Conservation (phyloP, 2,329 filamentous ascomycete species). For the Basipetospora chlamydospora region DNA sequence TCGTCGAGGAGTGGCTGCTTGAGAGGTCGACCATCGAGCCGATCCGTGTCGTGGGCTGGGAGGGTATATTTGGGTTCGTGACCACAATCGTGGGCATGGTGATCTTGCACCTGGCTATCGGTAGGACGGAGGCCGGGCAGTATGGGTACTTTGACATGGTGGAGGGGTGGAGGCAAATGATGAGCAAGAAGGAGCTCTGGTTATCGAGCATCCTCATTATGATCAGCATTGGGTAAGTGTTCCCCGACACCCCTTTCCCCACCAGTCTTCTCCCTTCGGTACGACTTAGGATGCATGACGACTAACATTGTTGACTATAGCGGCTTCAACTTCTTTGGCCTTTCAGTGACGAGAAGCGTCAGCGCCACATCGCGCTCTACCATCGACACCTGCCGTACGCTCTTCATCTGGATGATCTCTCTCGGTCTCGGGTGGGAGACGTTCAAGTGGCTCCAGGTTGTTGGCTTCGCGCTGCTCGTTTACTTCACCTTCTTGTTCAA, state of each 20-base stretch:
- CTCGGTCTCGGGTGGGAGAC: conserved; percentile 89
- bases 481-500: conserved; percentile 98
- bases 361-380: conserved; percentile 88
- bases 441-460: conserved; percentile 93
- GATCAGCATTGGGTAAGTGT: conserved; percentile 77
- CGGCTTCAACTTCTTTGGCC: conserved; percentile 96
- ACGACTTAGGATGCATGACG: no score
- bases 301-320: conserved; percentile 25
- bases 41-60: conserved; percentile 87
- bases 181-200: conserved; percentile 53
- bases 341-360: conserved; percentile 79
- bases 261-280: neutral
- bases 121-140: conserved; percentile 55
- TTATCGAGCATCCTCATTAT: conserved; percentile 80
- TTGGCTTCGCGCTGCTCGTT: conserved; percentile 76
- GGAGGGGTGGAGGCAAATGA: conserved; percentile 74
- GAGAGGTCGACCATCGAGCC: conserved; percentile 53
- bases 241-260: conserved; percentile 7
- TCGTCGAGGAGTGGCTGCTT: conserved; percentile 87
- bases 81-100: conserved; percentile 70
- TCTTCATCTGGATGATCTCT: conserved; percentile 97
- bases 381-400: conserved; percentile 91
- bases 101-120: conserved; percentile 63
- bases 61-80: conserved; percentile 78
- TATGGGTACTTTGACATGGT: conserved; percentile 82